phyloP scores from a whole-genome alignment of 805 yeast species.

The Sugiyamaella boreocaroliniensis region DNA sequence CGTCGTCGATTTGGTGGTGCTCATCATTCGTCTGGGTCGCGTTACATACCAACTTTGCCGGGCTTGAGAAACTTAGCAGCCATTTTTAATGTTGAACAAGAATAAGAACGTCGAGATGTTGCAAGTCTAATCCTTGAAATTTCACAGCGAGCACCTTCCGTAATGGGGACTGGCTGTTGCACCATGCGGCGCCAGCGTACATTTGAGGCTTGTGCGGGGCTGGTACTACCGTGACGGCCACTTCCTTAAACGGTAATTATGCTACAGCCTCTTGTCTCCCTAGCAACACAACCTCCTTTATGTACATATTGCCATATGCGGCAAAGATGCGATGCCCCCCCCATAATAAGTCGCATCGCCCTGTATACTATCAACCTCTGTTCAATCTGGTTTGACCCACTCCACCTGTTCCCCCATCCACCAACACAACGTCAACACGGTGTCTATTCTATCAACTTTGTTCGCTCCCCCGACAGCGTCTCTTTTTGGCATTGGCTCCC shows the following conservation, averaged over 20 bases:
- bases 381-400: background rate
- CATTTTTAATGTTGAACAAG: slow-evolving; percentile 40
- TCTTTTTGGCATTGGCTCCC: background rate
- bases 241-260: background rate
- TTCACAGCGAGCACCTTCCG: background rate
- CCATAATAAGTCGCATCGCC: background rate
- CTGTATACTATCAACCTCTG: background rate
- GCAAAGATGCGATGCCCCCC: background rate
- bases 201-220: background rate
- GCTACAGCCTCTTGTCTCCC: background rate
- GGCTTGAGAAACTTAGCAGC: slow-evolving; percentile 95
- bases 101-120: background rate
- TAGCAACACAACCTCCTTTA: background rate
- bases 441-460: background rate
- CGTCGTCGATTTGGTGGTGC: too few species aligned
- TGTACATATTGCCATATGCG: background rate
- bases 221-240: background rate
- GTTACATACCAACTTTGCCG: slow-evolving; percentile 92
- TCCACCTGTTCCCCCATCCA: background rate
- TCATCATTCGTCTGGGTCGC: background rate
- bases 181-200: background rate
- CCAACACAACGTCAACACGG: background rate
- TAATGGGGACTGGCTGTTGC: background rate
- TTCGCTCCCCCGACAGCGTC: background rate
- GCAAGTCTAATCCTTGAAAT: background rate